Evolutionary conservation across 2,329 filamentous ascomycete species (phyloP).

Genomic region (Bipolaris zeicola): DNA sequence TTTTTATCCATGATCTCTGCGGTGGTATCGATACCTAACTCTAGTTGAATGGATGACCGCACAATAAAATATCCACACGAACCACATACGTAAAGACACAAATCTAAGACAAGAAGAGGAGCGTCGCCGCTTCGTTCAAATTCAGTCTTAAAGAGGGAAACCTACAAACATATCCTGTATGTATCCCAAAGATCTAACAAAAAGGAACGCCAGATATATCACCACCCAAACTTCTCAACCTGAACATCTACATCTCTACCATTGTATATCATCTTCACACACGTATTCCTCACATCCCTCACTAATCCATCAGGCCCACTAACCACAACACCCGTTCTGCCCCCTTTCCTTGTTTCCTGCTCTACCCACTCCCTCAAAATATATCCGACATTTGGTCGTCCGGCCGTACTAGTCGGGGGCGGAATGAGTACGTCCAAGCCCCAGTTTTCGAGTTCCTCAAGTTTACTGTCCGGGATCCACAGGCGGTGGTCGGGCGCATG

Average conservation of each 20-base stretch:
- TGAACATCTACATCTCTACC: slow-evolving; percentile 60
- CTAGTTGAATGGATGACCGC: too few relatives aligned
- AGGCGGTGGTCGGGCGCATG: slow-evolving; percentile 58
- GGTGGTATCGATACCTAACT: too few relatives aligned
- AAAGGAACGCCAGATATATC: background rate
- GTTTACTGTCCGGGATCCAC: slow-evolving; percentile 59
- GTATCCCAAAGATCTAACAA: background rate
- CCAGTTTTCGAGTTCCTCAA: slow-evolving; percentile 56
- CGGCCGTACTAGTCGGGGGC: slow-evolving; percentile 59
- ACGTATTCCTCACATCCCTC: slow-evolving; percentile 63
- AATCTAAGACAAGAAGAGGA: background rate
- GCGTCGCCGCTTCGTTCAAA: background rate
- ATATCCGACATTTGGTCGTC: slow-evolving; percentile 58
- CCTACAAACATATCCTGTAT: background rate
- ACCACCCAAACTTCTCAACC: slow-evolving; percentile 74
- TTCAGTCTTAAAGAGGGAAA: background rate
- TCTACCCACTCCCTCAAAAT: slow-evolving; percentile 51
- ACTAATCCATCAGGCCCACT: slow-evolving; percentile 69
- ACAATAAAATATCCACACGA: background rate
- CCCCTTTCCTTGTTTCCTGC: slow-evolving; percentile 49
- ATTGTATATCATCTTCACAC: slow-evolving; percentile 55
- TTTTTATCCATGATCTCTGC: too few relatives aligned
- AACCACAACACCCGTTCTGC: slow-evolving; percentile 59
- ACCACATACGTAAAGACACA: background rate
- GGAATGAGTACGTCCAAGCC: slow-evolving; percentile 62